Percentiles rank a stretch among this genome's conserved stretches.
phyloP scores from a whole-genome alignment of 768 basidiomycete genomes.

The Mycena floridula region DNA sequence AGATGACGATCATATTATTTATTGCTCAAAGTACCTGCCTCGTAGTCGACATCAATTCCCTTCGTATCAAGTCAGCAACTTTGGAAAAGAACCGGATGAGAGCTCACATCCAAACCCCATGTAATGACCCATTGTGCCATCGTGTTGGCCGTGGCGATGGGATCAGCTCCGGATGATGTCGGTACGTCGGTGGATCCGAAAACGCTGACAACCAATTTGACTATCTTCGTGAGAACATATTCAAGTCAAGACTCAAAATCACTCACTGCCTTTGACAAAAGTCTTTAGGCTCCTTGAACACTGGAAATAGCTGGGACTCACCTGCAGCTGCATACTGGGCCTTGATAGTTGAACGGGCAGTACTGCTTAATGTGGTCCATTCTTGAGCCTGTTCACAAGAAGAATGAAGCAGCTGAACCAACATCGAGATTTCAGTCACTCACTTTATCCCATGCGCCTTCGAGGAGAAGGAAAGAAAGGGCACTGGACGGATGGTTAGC shows the following conservation, averaged over 20 bases:
- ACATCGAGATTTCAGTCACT: neutral
- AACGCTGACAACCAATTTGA: conserved; percentile 57
- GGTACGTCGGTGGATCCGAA: conserved; percentile 59
- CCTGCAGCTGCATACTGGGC: conserved; percentile 50
- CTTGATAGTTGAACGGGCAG: conserved; percentile 42
- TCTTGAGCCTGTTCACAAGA: conserved; percentile 32
- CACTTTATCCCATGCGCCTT: conserved; percentile 54
- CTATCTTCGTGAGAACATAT: too few relatives aligned
- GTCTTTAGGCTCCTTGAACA: too few relatives aligned
- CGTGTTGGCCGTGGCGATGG: conserved; percentile 52
- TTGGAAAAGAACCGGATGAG: too few relatives aligned
- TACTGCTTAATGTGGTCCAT: conserved; percentile 41
- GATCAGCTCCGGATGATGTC: conserved; percentile 53
- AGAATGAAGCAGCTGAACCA: neutral
- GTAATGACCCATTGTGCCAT: conserved; percentile 62
- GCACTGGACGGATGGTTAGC: conserved; percentile 20
- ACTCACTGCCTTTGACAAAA: too few relatives aligned
- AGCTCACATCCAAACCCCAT: conserved; percentile 53
- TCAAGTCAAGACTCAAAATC: too few relatives aligned
- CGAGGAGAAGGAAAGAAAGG: conserved; percentile 48
- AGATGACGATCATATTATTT: too few relatives aligned
- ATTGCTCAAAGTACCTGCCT: conserved; percentile 23
- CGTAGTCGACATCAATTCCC: conserved; percentile 76
- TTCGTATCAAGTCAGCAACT: too few relatives aligned
- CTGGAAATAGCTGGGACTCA: too few relatives aligned